Evolutionary conservation across 2,329 filamentous ascomycete genomes (phyloP).

Genomic region (Trichoderma sp.): DNA sequence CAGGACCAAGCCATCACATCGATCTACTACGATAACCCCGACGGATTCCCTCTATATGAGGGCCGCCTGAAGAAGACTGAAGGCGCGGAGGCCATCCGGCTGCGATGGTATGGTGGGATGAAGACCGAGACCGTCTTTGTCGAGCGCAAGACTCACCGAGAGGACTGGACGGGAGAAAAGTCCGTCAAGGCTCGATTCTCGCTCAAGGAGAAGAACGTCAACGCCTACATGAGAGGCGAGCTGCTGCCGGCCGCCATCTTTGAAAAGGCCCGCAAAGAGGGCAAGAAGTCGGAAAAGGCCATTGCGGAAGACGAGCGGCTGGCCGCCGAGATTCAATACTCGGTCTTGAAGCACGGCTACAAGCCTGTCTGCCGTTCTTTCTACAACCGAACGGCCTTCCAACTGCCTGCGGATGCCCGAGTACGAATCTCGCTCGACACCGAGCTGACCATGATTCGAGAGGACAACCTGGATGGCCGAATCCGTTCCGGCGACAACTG

Average conservation of each 20-base stretch:
- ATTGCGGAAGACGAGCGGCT: slow-evolving; percentile 90
- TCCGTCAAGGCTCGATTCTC: slow-evolving; percentile 97
- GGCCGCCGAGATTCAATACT: slow-evolving; percentile 91
- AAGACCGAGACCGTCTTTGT: slow-evolving; percentile 93
- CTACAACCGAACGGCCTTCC: slow-evolving; percentile 97
- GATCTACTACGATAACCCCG: slow-evolving; percentile 96
- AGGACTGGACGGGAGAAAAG: slow-evolving; percentile 99
- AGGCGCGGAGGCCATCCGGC: slow-evolving; percentile 91
- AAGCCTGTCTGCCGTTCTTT: slow-evolving; percentile 91
- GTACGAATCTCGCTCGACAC: slow-evolving; percentile 97
- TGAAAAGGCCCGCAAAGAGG: slow-evolving; percentile 92
- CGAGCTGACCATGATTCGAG: slow-evolving; percentile 89
- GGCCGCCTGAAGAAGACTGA: slow-evolving; percentile 97
- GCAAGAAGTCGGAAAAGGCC: slow-evolving; percentile 89
- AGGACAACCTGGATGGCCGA: slow-evolving; percentile 88
- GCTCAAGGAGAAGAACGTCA: slow-evolving; percentile 96
- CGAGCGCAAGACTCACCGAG: slow-evolving; percentile 95
- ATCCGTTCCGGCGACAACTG: slow-evolving; percentile 82
- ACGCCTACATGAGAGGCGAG: slow-evolving; percentile 82
- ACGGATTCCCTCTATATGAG: slow-evolving; percentile 91
- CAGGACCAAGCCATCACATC: slow-evolving; percentile 95
- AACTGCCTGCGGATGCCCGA: slow-evolving; percentile 91
- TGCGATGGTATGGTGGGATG: slow-evolving; percentile 98
- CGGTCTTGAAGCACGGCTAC: slow-evolving; percentile 82
- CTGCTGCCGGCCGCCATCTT: slow-evolving; percentile 87